A percentile compares a stretch with the other conserved stretches of the same genome.
Evolutionary conservation across 441 rosid genomes (phyloP).

Genomic region (Populus trichocarpa): DNA sequence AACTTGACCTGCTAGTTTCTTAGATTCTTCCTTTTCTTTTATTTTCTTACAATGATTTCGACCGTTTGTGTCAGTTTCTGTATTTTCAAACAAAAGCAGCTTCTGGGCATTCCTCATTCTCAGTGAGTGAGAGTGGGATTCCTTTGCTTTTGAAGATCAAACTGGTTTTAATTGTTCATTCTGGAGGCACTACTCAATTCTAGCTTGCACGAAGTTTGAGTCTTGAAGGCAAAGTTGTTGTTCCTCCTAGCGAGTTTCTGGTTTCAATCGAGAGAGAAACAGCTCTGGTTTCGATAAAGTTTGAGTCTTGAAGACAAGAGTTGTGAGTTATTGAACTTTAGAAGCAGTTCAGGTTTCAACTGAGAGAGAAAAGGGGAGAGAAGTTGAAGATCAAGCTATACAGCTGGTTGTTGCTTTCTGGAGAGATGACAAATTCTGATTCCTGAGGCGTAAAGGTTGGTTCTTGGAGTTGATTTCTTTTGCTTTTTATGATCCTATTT

Average conservation of each 20-base stretch:
- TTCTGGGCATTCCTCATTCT: constrained; percentile 24
- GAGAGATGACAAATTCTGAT: constrained; percentile 34
- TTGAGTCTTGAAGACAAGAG: neutral
- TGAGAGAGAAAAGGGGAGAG: constrained; percentile 3
- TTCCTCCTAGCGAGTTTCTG: constrained; percentile 8
- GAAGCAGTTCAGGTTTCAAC: neutral
- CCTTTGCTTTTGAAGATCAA: constrained; percentile 11
- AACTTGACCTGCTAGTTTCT: constrained; percentile 12
- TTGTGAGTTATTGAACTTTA: neutral
- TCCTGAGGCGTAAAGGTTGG: constrained; percentile 53
- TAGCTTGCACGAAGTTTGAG: constrained; percentile 10
- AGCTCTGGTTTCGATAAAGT: neutral
- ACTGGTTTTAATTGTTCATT: constrained; percentile 11
- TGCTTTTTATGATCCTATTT: constrained; percentile 22
- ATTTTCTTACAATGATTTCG: constrained; percentile 17
- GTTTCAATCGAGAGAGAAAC: constrained; percentile 16
- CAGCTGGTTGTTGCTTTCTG: constrained; percentile 34
- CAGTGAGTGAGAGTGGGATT: constrained; percentile 7
- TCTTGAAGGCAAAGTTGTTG: constrained; percentile 7
- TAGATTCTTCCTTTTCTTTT: constrained; percentile 5
- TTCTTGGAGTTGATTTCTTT: constrained; percentile 33
- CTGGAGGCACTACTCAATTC: neutral
- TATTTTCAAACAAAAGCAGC: constrained; percentile 8
- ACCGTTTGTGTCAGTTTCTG: constrained; percentile 29
- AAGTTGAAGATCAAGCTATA: constrained; percentile 41